These are phyloP conservation scores for Thelonectria blattea DNA, from an alignment of 2,329 filamentous ascomycete species.

Conservation along the genomic window DNA sequence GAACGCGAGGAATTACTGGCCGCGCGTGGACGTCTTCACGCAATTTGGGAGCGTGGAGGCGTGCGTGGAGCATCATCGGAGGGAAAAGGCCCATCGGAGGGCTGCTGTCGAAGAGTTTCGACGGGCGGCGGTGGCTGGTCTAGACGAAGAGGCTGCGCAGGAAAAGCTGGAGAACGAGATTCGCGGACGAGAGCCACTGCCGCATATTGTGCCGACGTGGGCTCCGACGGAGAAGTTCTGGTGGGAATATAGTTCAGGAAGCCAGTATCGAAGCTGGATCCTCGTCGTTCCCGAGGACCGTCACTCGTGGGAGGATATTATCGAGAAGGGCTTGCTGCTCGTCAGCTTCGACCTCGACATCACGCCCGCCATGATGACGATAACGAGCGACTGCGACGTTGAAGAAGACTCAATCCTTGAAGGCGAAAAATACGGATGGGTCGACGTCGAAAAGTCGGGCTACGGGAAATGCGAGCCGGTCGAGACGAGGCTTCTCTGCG, in stretches of 20 bases:
- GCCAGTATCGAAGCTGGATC: slow-evolving; percentile 25
- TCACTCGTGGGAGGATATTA: slow-evolving; percentile 19
- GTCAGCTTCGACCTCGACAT: slow-evolving; percentile 24
- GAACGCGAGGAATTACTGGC: slow-evolving; percentile 7
- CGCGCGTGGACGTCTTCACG: slow-evolving; percentile 23
- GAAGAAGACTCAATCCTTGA: background rate
- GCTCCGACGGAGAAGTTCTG: slow-evolving; percentile 10
- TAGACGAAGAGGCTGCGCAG: slow-evolving; percentile 7
- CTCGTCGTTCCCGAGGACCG: slow-evolving; percentile 14
- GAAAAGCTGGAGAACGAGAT: slow-evolving; percentile 16
- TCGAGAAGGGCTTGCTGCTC: slow-evolving; percentile 16
- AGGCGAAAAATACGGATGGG: slow-evolving; percentile 17
- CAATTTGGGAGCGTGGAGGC: slow-evolving; percentile 14
- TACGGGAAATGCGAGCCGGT: slow-evolving; percentile 4
- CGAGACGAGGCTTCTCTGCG: slow-evolving; percentile 3
- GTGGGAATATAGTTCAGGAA: background rate
- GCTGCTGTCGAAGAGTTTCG: slow-evolving; percentile 2
- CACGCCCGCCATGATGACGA: slow-evolving; percentile 1
- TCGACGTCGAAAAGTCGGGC: slow-evolving; percentile 2
- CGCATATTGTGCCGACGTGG: slow-evolving; percentile 29
- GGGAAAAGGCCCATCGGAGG: slow-evolving; percentile 20
- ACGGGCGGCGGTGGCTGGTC: slow-evolving; percentile 7
- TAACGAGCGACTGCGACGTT: background rate
- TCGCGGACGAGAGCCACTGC: slow-evolving; percentile 22
- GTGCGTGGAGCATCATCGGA: slow-evolving; percentile 25